A percentile compares a stretch with the other conserved stretches of the same genome.
These are phyloP conservation scores for Podospora sp. DNA, from an alignment of 495 filamentous ascomycete species.

Conservation along the genomic window DNA sequence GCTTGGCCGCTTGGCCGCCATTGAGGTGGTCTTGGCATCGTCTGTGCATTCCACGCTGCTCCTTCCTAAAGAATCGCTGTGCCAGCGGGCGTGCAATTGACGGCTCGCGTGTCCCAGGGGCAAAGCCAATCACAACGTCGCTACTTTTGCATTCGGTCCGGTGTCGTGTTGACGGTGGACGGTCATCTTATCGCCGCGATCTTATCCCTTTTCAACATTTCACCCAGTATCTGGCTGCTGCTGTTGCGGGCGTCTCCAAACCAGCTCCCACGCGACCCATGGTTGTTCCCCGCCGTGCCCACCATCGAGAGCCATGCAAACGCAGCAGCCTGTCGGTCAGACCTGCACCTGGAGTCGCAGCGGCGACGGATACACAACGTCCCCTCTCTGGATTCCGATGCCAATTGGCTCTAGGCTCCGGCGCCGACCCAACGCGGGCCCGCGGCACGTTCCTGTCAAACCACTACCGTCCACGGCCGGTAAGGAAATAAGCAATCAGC, in stretches of 20 bases:
- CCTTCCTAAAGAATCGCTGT: slow-evolving; percentile 24
- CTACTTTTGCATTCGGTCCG: slow-evolving; percentile 18
- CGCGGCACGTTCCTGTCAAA: background rate
- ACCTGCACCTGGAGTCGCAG: background rate
- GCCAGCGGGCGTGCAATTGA: slow-evolving; percentile 7
- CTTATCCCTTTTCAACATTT: slow-evolving; percentile 2
- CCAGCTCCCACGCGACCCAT: background rate
- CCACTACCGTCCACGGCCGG: slow-evolving; percentile 1
- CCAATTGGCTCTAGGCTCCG: background rate
- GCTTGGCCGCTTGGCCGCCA: background rate
- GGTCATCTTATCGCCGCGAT: slow-evolving; percentile 14
- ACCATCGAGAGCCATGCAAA: background rate
- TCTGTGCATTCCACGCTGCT: slow-evolving; percentile 11
- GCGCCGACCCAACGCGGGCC: background rate
- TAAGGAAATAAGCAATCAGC: background rate
- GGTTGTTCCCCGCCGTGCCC: background rate
- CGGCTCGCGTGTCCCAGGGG: background rate
- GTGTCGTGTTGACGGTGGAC: slow-evolving; percentile 8
- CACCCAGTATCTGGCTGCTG: background rate
- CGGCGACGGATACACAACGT: background rate
- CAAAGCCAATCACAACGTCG: slow-evolving; percentile 7
- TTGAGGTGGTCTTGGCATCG: slow-evolving; percentile 1
- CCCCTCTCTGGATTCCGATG: background rate
- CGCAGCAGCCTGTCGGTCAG: background rate
- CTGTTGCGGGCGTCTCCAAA: background rate